A percentile compares a stretch with the other conserved stretches of the same genome.
These are phyloP conservation scores for Silene coronaria DNA, from an alignment of 179 eudicot genomes.

Conservation along the genomic window DNA sequence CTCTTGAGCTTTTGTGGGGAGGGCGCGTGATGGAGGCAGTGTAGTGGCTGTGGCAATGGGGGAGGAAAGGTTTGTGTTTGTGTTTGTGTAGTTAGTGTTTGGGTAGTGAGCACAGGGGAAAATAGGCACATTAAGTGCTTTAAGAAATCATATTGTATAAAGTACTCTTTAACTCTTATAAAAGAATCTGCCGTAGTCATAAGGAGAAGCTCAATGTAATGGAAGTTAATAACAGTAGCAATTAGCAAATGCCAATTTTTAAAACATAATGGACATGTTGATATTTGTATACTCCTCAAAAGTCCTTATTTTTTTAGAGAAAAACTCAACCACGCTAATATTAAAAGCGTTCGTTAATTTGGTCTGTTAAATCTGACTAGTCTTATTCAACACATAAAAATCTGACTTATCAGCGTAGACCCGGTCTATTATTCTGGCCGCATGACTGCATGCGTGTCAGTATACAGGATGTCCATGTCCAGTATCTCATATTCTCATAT, in stretches of 20 bases:
- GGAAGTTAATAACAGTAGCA: neutral
- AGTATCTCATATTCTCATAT: neutral
- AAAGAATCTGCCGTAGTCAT: neutral
- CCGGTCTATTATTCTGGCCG: neutral
- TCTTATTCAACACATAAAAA: neutral
- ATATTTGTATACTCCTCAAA: neutral
- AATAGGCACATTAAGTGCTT: neutral
- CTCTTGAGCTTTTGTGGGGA: too few relatives aligned
- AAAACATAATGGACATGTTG: neutral
- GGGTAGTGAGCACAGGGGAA: neutral
- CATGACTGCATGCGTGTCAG: conserved; percentile 7
- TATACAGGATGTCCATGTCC: neutral
- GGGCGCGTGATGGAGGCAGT: too few relatives aligned
- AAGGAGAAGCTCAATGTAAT: neutral
- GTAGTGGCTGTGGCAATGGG: too few relatives aligned
- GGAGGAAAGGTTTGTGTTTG: too few relatives aligned
- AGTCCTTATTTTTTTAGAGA: neutral
- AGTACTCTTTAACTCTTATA: too few relatives aligned
- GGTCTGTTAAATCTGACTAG: conserved; percentile 7
- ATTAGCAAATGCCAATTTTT: neutral
- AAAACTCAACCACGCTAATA: neutral
- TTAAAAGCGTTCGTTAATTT: neutral
- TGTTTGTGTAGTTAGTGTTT: too few relatives aligned
- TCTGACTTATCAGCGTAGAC: neutral
- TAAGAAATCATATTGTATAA: neutral